A percentile compares a stretch with the other conserved stretches of the same genome.
These are phyloP conservation scores for Saprolegnia diclina DNA, from an alignment of 352 stramenopile genomes.

Conservation along the genomic window DNA sequence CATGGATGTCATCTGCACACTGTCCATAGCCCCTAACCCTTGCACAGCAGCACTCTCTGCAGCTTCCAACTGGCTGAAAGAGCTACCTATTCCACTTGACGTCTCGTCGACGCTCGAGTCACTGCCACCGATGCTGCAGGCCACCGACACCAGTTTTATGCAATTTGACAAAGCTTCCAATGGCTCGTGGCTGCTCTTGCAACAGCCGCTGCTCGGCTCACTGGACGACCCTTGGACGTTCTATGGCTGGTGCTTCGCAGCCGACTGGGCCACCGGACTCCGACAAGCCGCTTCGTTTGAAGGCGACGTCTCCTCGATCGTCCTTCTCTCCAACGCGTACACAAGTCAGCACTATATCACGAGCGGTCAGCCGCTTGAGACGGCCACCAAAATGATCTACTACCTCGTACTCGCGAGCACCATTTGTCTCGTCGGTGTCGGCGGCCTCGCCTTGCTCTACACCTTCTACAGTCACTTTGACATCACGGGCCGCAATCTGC, in stretches of 20 bases:
- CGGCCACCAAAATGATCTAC: background rate
- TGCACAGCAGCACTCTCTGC: background rate
- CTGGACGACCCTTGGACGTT: background rate
- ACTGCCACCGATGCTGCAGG: background rate
- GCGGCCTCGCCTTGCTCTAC: background rate
- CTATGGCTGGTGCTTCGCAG: conserved; percentile 2
- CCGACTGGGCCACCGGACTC: background rate
- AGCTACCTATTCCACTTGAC: background rate
- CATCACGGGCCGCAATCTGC: background rate
- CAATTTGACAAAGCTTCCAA: conserved; percentile 6
- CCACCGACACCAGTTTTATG: background rate
- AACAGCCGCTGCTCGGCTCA: background rate
- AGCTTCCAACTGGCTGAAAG: background rate
- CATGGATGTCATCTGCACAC: background rate
- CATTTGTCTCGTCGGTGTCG: background rate
- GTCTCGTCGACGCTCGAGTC: background rate
- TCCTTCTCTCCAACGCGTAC: conserved; percentile 3
- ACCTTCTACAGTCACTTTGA: background rate
- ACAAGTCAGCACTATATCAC: background rate
- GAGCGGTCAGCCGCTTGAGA: background rate
- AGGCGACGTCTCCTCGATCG: background rate
- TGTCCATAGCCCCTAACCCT: background rate
- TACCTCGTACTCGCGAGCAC: background rate
- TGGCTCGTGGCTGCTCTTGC: background rate
- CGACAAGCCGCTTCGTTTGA: conserved; percentile 19